Conservation (phyloP, 1,284 basidiomycete genomes). For the Trametes pubescens region DNA sequence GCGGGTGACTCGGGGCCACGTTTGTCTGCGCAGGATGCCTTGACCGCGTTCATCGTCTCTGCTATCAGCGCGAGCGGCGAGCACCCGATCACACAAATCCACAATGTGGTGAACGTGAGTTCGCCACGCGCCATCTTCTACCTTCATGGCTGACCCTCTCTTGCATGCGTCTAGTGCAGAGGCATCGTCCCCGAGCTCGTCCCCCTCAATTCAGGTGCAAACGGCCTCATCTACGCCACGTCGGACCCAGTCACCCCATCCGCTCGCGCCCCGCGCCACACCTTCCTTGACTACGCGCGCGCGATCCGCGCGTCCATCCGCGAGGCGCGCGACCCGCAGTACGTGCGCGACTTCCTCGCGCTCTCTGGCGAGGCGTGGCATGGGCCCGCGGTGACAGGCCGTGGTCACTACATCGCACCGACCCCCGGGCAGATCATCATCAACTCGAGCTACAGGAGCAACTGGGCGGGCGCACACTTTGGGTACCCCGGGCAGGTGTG, state of each 20-base stretch:
- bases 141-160: no score
- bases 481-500: slow-evolving; percentile 12
- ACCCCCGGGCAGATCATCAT: slow-evolving; percentile 12
- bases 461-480: slow-evolving; percentile 15
- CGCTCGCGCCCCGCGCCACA: neutral
- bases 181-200: slow-evolving; percentile 12
- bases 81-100: slow-evolving; percentile 5
- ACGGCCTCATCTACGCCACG: slow-evolving; percentile 10
- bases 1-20: neutral
- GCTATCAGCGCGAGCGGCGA: slow-evolving; percentile 9
- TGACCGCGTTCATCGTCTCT: slow-evolving; percentile 13
- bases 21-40: slow-evolving; percentile 1
- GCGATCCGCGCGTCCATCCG: slow-evolving; percentile 9
- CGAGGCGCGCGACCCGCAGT: slow-evolving; percentile 7
- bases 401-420: slow-evolving; percentile 7
- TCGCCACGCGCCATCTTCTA: no score
- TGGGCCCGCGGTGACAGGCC: slow-evolving; percentile 1
- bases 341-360: slow-evolving; percentile 14
- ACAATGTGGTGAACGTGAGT: slow-evolving; percentile 12
- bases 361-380: slow-evolving; percentile 12
- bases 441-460: slow-evolving; percentile 17
- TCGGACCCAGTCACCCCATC: neutral
- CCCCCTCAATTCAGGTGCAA: slow-evolving; percentile 1
- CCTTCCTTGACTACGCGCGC: slow-evolving; percentile 7
- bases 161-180: slow-evolving; percentile 4